Percentiles rank a stretch among this genome's conserved stretches.
Conservation (phyloP, 108 stramenopile species). For the Cyclostephanos tholiformis region DNA sequence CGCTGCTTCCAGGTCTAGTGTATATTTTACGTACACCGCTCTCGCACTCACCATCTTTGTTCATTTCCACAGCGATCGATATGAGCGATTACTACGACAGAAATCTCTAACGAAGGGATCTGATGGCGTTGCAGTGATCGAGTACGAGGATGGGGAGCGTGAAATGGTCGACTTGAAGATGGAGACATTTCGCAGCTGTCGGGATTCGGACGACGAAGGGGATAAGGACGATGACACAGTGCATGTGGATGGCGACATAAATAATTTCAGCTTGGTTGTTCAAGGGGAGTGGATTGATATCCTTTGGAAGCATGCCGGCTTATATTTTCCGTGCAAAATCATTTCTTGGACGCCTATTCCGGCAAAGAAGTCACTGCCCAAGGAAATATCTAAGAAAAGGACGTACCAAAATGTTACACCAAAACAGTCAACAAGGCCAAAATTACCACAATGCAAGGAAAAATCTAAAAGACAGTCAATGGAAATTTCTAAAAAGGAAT, state of each 20-base stretch:
- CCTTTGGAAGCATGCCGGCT: slow-evolving; percentile 24
- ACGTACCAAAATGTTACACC: not conserved
- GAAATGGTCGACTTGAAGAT: slow-evolving; percentile 34
- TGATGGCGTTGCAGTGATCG: slow-evolving; percentile 40
- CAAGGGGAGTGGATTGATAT: slow-evolving; percentile 32
- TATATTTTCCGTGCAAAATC: slow-evolving; percentile 33
- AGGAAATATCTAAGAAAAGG: slow-evolving; percentile 1
- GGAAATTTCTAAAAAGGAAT: not conserved
- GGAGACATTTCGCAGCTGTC: slow-evolving; percentile 36
- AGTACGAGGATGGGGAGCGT: slow-evolving; percentile 42
- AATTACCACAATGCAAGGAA: not conserved
- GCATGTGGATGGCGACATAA: slow-evolving; percentile 12
- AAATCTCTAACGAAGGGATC: slow-evolving; percentile 12
- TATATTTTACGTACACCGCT: not conserved
- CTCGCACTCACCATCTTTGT: too few relatives aligned
- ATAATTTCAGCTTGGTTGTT: slow-evolving; percentile 24
- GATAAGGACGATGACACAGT: slow-evolving; percentile 4
- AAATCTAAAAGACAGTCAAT: too few relatives aligned
- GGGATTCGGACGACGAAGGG: slow-evolving; percentile 9
- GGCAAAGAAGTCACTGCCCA: not conserved
- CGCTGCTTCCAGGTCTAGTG: too few relatives aligned
- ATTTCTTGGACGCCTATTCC: slow-evolving; percentile 39
- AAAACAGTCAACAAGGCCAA: not conserved
- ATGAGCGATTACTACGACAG: slow-evolving; percentile 25
- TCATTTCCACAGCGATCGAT: slow-evolving; percentile 18